Evolutionary conservation across 1,284 basidiomycete species (phyloP), one percentile per base, ranked within the genome.

Genomic region (Coniferiporia weirii): DNA sequence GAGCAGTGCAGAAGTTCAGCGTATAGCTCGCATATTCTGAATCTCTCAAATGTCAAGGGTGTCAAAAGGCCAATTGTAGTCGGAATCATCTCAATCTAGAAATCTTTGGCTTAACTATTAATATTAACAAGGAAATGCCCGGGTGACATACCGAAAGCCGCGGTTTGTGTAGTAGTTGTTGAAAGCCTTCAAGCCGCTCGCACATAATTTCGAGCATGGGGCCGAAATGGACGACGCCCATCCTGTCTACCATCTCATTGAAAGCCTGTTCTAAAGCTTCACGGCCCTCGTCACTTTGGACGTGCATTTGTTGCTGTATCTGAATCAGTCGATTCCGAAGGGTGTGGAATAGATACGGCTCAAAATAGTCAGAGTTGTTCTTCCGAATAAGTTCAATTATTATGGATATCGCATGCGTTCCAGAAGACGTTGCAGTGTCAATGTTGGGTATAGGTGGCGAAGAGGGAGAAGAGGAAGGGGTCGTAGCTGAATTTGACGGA

Each of bases 361-460:
- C 97, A 69, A 97, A 96, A 71, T 95, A 98, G 72, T 99, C 96
- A 55, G 95, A 96, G 73, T 99, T 99, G 74, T 99, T 99, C 72
- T 98, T 95, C 57, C 97, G 84, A 66, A 99, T 98, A 43, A 99
- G 82, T 72, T 99, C 97, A 67, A 98, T 91, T 64, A 98, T 81
- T 67, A 99, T 85, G 54, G 90, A 89, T 65, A 96, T 91, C 27
- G 93, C 89, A 62, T 94, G 87, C 35, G 91, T 82, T 49, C 98
- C 84, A 0, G 94, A 94, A 4, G 95, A 98, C 0, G 87, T 85
- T n/a, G 85, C 83, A 1, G 87, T 89, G 59, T 91, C 87, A 15
- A 83, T 75, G 32, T 83, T 87, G 0, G 90, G 89, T n/a, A 82
- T 49, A 70, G 69, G 22, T 66, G 46, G 50, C 59, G 61, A 53